These are phyloP conservation scores for Pyronema domesticum DNA, from an alignment of 495 filamentous ascomycete species.

Conservation along the genomic window DNA sequence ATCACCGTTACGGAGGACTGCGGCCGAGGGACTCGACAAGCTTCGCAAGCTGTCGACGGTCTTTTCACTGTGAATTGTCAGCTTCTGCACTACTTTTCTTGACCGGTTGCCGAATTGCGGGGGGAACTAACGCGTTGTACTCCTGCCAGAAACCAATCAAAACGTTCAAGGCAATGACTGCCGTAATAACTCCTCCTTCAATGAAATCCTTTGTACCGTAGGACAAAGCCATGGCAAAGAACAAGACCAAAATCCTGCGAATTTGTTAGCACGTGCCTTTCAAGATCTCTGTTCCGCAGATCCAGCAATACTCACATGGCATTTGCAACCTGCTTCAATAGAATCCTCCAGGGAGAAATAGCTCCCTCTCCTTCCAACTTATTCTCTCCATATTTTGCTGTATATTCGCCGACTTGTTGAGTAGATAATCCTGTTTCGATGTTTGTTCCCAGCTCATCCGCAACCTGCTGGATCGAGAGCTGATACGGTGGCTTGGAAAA, in stretches of 20 bases:
- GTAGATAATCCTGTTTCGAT: conserved; percentile 41
- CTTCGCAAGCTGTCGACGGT: conserved; percentile 66
- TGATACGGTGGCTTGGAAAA: conserved; percentile 22
- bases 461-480: conserved; percentile 31
- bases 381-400: conserved; percentile 39
- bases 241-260: conserved; percentile 37
- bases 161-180: conserved; percentile 67
- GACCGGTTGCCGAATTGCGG: too few species aligned
- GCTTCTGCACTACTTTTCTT: background rate
- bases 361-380: conserved; percentile 43
- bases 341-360: conserved; percentile 45
- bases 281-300: background rate
- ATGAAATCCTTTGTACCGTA: conserved; percentile 66
- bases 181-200: conserved; percentile 66
- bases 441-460: conserved; percentile 34
- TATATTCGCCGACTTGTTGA: conserved; percentile 32
- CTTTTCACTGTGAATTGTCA: conserved; percentile 36
- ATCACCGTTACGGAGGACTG: conserved; percentile 51
- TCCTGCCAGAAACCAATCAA: conserved; percentile 67
- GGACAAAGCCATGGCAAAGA: conserved; percentile 68
- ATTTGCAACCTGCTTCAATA: conserved; percentile 48
- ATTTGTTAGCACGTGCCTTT: background rate
- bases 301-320: conserved; percentile 37
- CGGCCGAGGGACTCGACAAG: conserved; percentile 46
- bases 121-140: conserved; percentile 39